Base-by-base conservation (phyloP, 306 rosid genomes). In the Quercus rubra region DNA sequence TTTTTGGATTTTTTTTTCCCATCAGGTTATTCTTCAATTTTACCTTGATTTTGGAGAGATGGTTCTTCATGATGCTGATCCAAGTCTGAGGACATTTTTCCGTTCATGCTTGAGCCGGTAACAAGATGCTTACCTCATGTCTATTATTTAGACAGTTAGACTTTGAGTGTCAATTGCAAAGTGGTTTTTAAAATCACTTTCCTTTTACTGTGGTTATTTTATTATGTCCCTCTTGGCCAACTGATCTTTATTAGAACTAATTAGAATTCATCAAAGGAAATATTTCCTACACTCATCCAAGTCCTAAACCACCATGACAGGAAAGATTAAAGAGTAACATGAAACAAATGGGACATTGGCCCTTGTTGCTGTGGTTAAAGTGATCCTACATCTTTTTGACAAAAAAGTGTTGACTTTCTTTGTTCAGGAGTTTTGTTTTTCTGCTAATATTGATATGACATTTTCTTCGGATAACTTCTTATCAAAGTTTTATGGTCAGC, bases 51-150 rank as follows among this genome's bases (percentile, higher is more conserved):
- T 92, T 83, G 99, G 97, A 58, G 99, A 95, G 61, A 72, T 81
- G 71, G 95, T 95, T 87, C 90, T 95, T 63, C 98, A 95, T 81
- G 99, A 95, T 80, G 98, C 96, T 74, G 99, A 95, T 91, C 91
- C 98, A 75, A 91, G 86, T 90, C 89, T 95, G 21, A 85, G 95
- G 87, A 84, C 87, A 27, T 95, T 91, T 81, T 95, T 92, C 17
- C 94, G 97, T 30, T 92, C 94, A 0, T 95, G 97, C 86, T 81
- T 95, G 94, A 95, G 97, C 90, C 92, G 98, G 99, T 92, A 85
- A 77, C 71, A 38, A 19, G 78, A 21, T 55, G 25, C 56, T 54
- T 66, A 49, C 13, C 15, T 73, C 56, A 55, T 75, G 64, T 28
- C 38, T 25, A 77, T 27, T 55, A 18, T 62, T 14, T 38, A 51